Percentiles rank a stretch among this genome's conserved stretches.
phyloP scores from a whole-genome alignment of 768 basidiomycete genomes.

The Suillus cothurnatus region DNA sequence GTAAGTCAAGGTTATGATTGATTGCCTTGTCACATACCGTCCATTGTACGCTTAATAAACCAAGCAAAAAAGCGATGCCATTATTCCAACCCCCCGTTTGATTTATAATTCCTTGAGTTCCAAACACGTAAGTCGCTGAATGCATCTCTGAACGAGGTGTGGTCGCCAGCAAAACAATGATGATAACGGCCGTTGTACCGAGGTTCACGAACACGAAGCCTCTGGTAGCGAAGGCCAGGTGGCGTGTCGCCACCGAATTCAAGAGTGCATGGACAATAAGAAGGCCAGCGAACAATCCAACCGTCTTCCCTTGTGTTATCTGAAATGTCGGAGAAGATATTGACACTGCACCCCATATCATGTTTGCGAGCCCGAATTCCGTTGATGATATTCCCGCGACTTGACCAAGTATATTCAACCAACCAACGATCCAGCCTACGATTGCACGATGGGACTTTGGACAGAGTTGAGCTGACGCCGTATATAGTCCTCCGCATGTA shows the following conservation, averaged over 20 bases:
- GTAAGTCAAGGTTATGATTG: neutral
- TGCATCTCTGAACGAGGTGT: conserved; percentile 81
- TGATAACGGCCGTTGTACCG: conserved; percentile 80
- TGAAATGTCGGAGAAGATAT: conserved; percentile 7
- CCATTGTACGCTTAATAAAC: conserved; percentile 86
- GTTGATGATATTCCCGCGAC: conserved; percentile 86
- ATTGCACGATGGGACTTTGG: conserved; percentile 62
- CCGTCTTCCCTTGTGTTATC: conserved; percentile 58
- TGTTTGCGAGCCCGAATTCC: conserved; percentile 77
- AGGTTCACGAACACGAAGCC: conserved; percentile 88
- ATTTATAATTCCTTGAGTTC: conserved; percentile 71
- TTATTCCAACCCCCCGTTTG: conserved; percentile 78
- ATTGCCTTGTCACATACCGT: conserved; percentile 50
- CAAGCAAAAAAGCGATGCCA: conserved; percentile 84
- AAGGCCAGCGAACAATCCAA: conserved; percentile 76
- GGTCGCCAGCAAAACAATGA: conserved; percentile 79
- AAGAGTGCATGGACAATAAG: conserved; percentile 70
- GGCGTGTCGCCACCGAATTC: conserved; percentile 76
- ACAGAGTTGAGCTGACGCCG: conserved; percentile 72
- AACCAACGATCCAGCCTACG: conserved; percentile 80
- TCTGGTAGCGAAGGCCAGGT: conserved; percentile 72
- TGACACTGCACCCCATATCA: conserved; percentile 76
- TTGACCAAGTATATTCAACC: conserved; percentile 85
- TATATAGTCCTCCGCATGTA: conserved; percentile 77
- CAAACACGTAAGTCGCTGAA: conserved; percentile 77